These are phyloP conservation scores for Aspergillus pseudotamarii DNA, from an alignment of 2,329 filamentous ascomycete genomes.

Conservation along the genomic window DNA sequence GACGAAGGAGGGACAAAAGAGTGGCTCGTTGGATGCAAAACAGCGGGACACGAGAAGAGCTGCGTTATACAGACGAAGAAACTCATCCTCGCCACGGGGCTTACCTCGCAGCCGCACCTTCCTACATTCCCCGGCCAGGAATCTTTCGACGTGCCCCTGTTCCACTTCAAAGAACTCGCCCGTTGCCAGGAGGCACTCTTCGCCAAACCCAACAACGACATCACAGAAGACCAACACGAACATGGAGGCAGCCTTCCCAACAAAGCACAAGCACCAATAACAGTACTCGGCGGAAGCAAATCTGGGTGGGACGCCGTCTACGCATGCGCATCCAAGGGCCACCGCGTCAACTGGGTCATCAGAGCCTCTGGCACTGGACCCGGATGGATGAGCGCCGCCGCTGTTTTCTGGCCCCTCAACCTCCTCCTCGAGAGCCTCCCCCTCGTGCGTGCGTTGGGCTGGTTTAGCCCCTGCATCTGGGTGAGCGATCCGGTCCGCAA, in stretches of 20 bases:
- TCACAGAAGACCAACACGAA: background rate
- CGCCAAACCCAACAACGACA: background rate
- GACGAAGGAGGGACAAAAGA: background rate
- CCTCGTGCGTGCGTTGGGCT: background rate
- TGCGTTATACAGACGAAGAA: background rate
- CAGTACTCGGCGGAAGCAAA: background rate
- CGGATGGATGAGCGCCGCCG: background rate
- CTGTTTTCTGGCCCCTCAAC: background rate
- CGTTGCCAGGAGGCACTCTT: background rate
- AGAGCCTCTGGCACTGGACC: background rate
- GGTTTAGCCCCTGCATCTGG: background rate
- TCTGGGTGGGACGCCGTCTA: background rate
- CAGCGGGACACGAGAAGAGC: background rate
- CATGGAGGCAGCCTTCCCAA: background rate
- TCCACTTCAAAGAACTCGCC: background rate
- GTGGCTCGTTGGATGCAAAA: background rate
- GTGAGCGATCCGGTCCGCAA: background rate
- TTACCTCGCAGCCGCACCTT: background rate
- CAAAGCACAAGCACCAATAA: background rate
- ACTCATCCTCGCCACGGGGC: background rate
- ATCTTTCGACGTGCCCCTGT: background rate
- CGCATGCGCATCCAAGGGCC: background rate
- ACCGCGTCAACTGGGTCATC: background rate
- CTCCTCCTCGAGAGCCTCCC: background rate
- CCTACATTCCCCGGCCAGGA: background rate